Percentiles rank a stretch among this genome's conserved stretches.
Conservation (phyloP, 305 asterid genomes). For the Nicotiana rustica region DNA sequence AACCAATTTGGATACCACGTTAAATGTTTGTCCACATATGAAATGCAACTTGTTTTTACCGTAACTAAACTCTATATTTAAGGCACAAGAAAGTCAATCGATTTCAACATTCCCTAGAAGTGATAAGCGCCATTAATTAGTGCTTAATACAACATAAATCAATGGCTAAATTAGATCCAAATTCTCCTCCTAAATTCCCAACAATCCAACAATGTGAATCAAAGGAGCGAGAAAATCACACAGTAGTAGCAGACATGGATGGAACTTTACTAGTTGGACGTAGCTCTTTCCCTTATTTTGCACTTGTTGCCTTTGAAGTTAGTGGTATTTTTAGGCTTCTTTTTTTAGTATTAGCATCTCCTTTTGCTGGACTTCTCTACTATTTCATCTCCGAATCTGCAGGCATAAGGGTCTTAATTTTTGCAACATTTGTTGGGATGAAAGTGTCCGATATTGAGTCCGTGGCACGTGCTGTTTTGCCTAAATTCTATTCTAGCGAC, state of each 20-base stretch:
- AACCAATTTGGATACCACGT: neutral
- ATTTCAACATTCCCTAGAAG: neutral
- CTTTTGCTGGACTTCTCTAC: slow-evolving; percentile 63
- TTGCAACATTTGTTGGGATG: slow-evolving; percentile 60
- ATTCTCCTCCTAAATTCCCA: slow-evolving; percentile 39
- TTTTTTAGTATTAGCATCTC: slow-evolving; percentile 56
- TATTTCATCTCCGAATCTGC: slow-evolving; percentile 64
- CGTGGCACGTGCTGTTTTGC: slow-evolving; percentile 70
- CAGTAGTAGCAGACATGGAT: slow-evolving; percentile 63
- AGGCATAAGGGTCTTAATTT: slow-evolving; percentile 63
- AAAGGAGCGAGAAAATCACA: slow-evolving; percentile 50
- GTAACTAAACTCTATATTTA: slow-evolving; percentile 1
- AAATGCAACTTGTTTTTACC: slow-evolving; percentile 15
- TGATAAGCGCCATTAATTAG: neutral
- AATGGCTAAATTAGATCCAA: neutral
- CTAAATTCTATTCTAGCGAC: slow-evolving; percentile 63
- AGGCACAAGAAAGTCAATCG: neutral
- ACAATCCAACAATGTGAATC: slow-evolving; percentile 48
- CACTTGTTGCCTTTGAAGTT: slow-evolving; percentile 69
- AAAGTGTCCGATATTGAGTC: slow-evolving; percentile 61
- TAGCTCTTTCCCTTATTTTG: slow-evolving; percentile 74
- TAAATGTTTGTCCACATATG: slow-evolving; percentile 8
- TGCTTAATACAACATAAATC: neutral
- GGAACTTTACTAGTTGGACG: slow-evolving; percentile 67
- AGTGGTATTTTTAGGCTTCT: slow-evolving; percentile 67